Evolutionary conservation across 371 early-diverging fungal species (phyloP), one percentile per base, ranked within the genome.

Genomic region (Zancudomyces culisetae): DNA sequence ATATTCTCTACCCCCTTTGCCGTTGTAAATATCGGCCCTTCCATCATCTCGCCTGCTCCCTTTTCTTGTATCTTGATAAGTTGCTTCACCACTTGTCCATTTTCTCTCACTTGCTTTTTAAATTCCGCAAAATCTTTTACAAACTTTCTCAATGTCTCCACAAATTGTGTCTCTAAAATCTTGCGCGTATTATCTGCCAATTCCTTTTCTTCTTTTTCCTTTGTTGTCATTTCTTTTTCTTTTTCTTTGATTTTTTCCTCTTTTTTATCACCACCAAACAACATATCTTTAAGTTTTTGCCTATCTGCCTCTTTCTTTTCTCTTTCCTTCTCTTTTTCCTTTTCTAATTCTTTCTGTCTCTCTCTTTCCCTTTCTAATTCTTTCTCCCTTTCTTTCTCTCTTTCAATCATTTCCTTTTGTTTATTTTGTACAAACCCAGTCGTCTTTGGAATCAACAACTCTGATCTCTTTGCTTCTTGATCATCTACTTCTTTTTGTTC

Each of bases 381-480:
- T 19, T 54, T 48, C 29, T 49, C 48, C 52, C 19, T 24, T 40
- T 54, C 47, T 23, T 23, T 20, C 41, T 45, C 48, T 30, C 24
- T 18, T 15, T n/a, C n/a, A n/a, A n/a, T n/a, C n/a, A 10, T 27
- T 42, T 54, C 40, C 42, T 55, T 41, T 18, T 42, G 50, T 20
- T 49, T 35, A 12, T 15, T 23, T 27, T 47, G 27, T 27, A 24
- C 39, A 27, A 45, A 29, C 10, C 24, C 53, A 15, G 51, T 27
- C 54, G 42, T 45, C 8, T 50, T 52, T 3, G 61, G 49, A 10
- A 60, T 28, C 18, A 47, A 39, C 13, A 48, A 21, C 29, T 47
- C 15, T 18, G 46, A 12, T 13, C 24, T 43, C 10, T 54, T 61
- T 20, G 59, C 49, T 18, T 45, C 62, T 18, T 48, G 30, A 4